Conservation (phyloP, 2,329 filamentous ascomycete genomes). For the Fusarium pininemorale region DNA sequence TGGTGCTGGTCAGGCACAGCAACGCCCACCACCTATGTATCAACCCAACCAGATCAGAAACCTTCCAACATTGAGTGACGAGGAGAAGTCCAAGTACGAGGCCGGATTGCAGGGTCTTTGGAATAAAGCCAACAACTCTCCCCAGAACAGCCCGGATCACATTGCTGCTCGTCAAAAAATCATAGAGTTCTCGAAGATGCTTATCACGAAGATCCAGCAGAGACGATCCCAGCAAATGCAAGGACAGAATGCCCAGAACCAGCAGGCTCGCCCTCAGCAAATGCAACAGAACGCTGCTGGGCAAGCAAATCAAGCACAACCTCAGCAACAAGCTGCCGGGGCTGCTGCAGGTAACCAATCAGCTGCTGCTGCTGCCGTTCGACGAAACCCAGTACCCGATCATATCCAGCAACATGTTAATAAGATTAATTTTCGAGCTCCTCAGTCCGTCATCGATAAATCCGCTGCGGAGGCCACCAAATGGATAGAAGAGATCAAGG, state of each 20-base stretch:
- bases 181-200: constrained; percentile 67
- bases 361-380: constrained; percentile 32
- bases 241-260: constrained; percentile 37
- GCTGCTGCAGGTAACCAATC: constrained; percentile 15
- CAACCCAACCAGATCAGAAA: constrained; percentile 62
- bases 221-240: constrained; percentile 49
- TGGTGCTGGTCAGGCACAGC: constrained; percentile 34
- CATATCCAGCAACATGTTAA: constrained; percentile 59
- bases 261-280: constrained; percentile 38
- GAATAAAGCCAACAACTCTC: constrained; percentile 59
- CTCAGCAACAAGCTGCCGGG: constrained; percentile 20
- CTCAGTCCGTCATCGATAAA: constrained; percentile 53
- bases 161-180: constrained; percentile 65
- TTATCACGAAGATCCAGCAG: constrained; percentile 61
- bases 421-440: constrained; percentile 58
- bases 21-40: constrained; percentile 54
- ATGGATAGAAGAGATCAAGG: constrained; percentile 59
- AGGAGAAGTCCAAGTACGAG: constrained; percentile 69
- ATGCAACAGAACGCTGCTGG: constrained; percentile 32
- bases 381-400: constrained; percentile 51
- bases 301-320: constrained; percentile 37
- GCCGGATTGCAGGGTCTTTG: constrained; percentile 64
- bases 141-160: constrained; percentile 59
- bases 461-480: constrained; percentile 55
- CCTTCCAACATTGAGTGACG: constrained; percentile 59